Evolutionary conservation across 257 asterid genomes (phyloP).

Genomic region (Solanum chilense): DNA sequence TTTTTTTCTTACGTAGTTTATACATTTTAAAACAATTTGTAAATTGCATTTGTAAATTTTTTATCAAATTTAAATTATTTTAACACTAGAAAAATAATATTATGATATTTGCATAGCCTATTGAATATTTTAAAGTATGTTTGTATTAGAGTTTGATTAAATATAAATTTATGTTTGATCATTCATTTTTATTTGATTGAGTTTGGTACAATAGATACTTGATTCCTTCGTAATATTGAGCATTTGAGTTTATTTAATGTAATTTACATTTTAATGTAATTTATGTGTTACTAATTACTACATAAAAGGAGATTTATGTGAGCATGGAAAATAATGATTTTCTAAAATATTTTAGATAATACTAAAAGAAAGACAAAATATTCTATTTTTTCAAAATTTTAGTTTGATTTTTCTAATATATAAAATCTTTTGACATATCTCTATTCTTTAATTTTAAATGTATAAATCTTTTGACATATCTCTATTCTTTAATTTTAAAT

Average conservation of each 20-base stretch:
- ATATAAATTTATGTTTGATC: not conserved
- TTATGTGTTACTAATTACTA: not conserved
- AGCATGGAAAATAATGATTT: not conserved
- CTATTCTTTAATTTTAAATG: too few relatives aligned
- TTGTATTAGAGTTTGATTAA: fast-evolving
- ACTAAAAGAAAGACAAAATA: not conserved
- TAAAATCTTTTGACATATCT: too few relatives aligned
- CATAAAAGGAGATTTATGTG: not conserved
- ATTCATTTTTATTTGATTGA: not conserved
- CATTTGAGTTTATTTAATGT: not conserved
- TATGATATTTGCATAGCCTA: not conserved
- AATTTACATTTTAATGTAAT: too few relatives aligned
- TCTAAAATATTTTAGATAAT: not conserved
- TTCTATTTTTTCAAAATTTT: not conserved
- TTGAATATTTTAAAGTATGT: too few relatives aligned
- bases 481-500: too few relatives aligned
- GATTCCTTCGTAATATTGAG: not conserved
- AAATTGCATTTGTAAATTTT: too few relatives aligned
- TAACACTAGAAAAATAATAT: too few relatives aligned
- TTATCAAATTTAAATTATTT: too few relatives aligned
- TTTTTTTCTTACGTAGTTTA: not conserved
- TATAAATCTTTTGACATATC: too few relatives aligned
- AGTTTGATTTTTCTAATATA: not conserved
- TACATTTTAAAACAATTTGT: too few relatives aligned
- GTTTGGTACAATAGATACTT: not conserved